phyloP scores from a whole-genome alignment of 768 basidiomycete species.

The Lyophyllum semitale region DNA sequence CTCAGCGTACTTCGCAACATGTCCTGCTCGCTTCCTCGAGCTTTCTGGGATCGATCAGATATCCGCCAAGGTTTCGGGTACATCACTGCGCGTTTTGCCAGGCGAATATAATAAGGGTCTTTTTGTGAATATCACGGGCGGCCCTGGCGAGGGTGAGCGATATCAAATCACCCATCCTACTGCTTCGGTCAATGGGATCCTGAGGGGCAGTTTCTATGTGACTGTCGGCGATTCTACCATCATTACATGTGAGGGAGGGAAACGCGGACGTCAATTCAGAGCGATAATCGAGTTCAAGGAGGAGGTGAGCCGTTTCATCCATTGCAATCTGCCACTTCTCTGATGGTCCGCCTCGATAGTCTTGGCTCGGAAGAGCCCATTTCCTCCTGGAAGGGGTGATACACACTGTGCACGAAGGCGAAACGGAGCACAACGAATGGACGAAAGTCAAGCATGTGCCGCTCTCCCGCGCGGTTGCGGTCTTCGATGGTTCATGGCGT shows the following conservation, averaged over 20 bases:
- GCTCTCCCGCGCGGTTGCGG: slow-evolving; percentile 69
- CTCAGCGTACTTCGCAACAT: slow-evolving; percentile 78
- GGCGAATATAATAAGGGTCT: slow-evolving; percentile 89
- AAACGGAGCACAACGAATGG: slow-evolving; percentile 69
- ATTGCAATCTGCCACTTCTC: slow-evolving; percentile 3
- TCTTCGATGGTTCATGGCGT: slow-evolving; percentile 89
- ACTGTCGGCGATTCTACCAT: slow-evolving; percentile 81
- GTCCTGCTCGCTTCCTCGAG: slow-evolving; percentile 73
- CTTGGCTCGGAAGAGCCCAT: slow-evolving; percentile 88
- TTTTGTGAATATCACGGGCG: slow-evolving; percentile 76
- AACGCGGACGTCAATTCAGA: slow-evolving; percentile 62
- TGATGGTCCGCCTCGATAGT: slow-evolving; percentile 38
- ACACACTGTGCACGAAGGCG: slow-evolving; percentile 73
- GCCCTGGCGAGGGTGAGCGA: slow-evolving; percentile 71
- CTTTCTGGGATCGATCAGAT: slow-evolving; percentile 91
- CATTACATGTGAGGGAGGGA: slow-evolving; percentile 78
- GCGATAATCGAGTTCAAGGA: slow-evolving; percentile 95
- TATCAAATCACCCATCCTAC: slow-evolving; percentile 91
- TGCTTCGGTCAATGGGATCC: slow-evolving; percentile 88
- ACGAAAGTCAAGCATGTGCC: slow-evolving; percentile 92
- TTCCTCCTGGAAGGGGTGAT: slow-evolving; percentile 89
- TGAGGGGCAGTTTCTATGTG: slow-evolving; percentile 90
- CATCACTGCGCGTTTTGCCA: slow-evolving; percentile 78
- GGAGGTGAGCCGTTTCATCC: slow-evolving; percentile 58
- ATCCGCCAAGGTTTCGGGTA: slow-evolving; percentile 87